These are phyloP conservation scores for Jatropha curcas DNA, from an alignment of 345 rosid genomes.

Conservation along the genomic window DNA sequence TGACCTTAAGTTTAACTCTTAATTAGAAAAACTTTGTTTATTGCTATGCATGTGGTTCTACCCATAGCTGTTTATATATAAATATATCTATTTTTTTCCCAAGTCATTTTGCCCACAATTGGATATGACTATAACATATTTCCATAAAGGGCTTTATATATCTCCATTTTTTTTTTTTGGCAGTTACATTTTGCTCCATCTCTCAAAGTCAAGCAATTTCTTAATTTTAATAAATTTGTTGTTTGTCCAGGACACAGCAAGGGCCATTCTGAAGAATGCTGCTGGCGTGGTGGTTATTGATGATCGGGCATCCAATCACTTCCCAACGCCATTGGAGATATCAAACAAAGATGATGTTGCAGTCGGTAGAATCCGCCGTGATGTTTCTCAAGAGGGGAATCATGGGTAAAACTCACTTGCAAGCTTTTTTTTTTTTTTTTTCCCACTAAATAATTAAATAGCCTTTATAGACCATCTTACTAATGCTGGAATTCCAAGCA, in stretches of 20 bases:
- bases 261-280: constrained; percentile 70
- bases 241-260: constrained; percentile 66
- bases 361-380: constrained; percentile 87
- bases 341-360: constrained; percentile 95
- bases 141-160: too few species aligned
- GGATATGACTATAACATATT: not conserved
- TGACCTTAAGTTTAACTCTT: not conserved
- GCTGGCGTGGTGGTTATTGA: constrained; percentile 83
- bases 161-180: too few species aligned
- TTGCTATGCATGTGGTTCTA: not conserved
- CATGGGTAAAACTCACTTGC: constrained; percentile 51
- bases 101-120: not conserved
- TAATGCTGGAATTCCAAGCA: constrained; percentile 31
- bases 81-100: not conserved
- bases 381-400: constrained; percentile 81
- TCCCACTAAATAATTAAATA: not conserved
- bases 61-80: not conserved
- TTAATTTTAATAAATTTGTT: not conserved
- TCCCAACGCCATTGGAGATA: constrained; percentile 88
- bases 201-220: not conserved
- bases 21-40: too few species aligned
- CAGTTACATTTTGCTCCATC: not conserved
- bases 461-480: not conserved
- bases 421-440: not conserved
- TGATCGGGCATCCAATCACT: constrained; percentile 71